A percentile compares a stretch with the other conserved stretches of the same genome.
Conservation (phyloP, 2,329 filamentous ascomycete genomes). For the Chaetoscypha palmicola region DNA sequence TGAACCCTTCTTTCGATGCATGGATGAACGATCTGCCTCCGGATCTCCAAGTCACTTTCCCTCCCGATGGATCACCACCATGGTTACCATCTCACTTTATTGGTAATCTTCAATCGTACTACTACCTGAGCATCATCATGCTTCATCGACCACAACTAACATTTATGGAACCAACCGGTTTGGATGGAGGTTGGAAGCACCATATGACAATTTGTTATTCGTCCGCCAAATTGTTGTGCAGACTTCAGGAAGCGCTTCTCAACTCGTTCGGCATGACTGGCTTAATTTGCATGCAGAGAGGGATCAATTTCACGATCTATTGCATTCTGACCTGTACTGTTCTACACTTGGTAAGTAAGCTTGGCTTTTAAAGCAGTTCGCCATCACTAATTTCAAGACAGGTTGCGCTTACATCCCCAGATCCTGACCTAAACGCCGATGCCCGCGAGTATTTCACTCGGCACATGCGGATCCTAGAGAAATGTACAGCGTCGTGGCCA, state of each 20-base stretch:
- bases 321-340: conserved; percentile 85
- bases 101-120: conserved; percentile 84
- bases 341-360: conserved; percentile 71
- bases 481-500: conserved; percentile 73
- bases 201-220: conserved; percentile 83
- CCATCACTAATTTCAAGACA: conserved; percentile 32
- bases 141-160: conserved; percentile 81
- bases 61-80: conserved; percentile 69
- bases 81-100: conserved; percentile 83
- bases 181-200: conserved; percentile 74
- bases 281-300: conserved; percentile 84
- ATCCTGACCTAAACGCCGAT: conserved; percentile 78
- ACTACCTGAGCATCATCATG: conserved; percentile 77
- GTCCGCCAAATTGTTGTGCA: conserved; percentile 77
- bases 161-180: conserved; percentile 63
- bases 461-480: conserved; percentile 90
- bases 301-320: conserved; percentile 95
- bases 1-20: conserved; percentile 68
- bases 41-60: conserved; percentile 72
- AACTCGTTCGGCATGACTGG: conserved; percentile 71
- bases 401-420: conserved; percentile 90
- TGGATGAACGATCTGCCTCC: conserved; percentile 73
- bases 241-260: conserved; percentile 77
- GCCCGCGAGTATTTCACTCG: conserved; percentile 84
- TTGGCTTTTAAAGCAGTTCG: not conserved